phyloP scores from a whole-genome alignment of 1,284 basidiomycete species.

The Fistulina hepatica region DNA sequence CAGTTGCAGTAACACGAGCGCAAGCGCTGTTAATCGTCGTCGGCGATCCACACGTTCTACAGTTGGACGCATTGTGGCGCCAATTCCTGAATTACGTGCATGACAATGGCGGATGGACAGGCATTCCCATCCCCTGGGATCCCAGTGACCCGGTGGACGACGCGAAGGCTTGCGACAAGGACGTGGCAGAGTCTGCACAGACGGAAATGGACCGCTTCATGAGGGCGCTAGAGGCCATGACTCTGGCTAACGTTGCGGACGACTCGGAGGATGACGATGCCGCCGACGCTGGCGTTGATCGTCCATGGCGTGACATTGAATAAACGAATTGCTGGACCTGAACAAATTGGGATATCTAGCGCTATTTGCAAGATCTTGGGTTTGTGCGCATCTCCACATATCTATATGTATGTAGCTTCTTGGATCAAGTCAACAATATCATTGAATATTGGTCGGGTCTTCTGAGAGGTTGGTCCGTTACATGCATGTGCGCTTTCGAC shows the following conservation, averaged over 20 bases:
- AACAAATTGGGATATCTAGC: too few species aligned
- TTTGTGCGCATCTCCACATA: too few species aligned
- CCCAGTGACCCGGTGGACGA: constrained; percentile 27
- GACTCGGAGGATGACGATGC: constrained; percentile 26
- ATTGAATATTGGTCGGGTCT: too few species aligned
- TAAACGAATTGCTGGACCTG: too few species aligned
- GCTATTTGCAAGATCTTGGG: too few species aligned
- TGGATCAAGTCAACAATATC: too few species aligned
- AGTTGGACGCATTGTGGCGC: constrained; percentile 42
- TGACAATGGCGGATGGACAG: constrained; percentile 38
- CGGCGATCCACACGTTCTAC: constrained; percentile 40
- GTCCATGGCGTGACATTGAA: constrained; percentile 40
- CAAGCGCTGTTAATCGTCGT: constrained; percentile 45
- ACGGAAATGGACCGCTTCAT: constrained; percentile 43
- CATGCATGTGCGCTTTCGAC: too few species aligned
- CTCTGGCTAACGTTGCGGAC: constrained; percentile 27
- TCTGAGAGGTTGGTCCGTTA: too few species aligned
- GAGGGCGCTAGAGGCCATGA: constrained; percentile 33
- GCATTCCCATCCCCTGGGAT: constrained; percentile 41
- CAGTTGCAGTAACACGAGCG: constrained; percentile 48
- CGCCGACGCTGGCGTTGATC: constrained; percentile 35
- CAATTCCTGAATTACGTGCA: constrained; percentile 42
- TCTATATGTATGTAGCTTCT: too few species aligned
- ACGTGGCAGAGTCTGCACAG: constrained; percentile 23
- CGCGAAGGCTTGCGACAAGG: constrained; percentile 28